Percentiles rank a stretch among this genome's conserved stretches.
phyloP scores from a whole-genome alignment of 495 filamentous ascomycete species.

The Penicillium steckii region DNA sequence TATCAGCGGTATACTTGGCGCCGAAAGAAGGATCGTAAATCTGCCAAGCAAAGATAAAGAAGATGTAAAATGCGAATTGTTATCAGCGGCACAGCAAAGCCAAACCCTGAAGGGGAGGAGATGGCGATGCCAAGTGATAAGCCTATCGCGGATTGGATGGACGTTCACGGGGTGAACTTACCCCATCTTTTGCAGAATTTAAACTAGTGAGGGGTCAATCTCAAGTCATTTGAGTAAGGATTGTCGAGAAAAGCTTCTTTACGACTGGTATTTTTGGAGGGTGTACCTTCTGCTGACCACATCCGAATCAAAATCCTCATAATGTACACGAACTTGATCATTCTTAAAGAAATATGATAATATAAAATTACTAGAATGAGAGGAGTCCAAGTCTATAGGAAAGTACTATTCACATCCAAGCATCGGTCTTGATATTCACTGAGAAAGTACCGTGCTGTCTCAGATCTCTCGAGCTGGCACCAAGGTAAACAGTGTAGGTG shows the following conservation, averaged over 20 bases:
- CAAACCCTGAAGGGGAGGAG: conserved; percentile 28
- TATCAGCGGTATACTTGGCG: background rate
- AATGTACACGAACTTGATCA: too few species aligned
- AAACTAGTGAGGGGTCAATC: background rate
- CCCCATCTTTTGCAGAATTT: background rate
- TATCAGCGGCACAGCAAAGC: conserved; percentile 1
- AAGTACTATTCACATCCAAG: background rate
- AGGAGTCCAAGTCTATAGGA: background rate
- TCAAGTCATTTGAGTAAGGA: too few species aligned
- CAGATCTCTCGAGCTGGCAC: conserved; percentile 12
- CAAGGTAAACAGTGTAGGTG: conserved; percentile 22
- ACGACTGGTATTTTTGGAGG: too few species aligned
- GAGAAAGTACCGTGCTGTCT: conserved; percentile 39
- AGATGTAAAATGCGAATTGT: conserved; percentile 3
- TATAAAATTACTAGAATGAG: too few species aligned
- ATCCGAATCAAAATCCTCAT: too few species aligned
- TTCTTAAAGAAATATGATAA: too few species aligned
- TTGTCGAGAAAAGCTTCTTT: too few species aligned
- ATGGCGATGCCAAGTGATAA: conserved; percentile 39
- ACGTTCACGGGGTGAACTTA: background rate
- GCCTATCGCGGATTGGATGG: conserved; percentile 16
- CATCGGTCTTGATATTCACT: background rate
- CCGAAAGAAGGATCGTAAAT: background rate
- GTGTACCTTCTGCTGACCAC: too few species aligned
- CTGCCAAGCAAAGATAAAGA: background rate